phyloP scores from a whole-genome alignment of 768 basidiomycete species.

The Pulveroboletus sp. region DNA sequence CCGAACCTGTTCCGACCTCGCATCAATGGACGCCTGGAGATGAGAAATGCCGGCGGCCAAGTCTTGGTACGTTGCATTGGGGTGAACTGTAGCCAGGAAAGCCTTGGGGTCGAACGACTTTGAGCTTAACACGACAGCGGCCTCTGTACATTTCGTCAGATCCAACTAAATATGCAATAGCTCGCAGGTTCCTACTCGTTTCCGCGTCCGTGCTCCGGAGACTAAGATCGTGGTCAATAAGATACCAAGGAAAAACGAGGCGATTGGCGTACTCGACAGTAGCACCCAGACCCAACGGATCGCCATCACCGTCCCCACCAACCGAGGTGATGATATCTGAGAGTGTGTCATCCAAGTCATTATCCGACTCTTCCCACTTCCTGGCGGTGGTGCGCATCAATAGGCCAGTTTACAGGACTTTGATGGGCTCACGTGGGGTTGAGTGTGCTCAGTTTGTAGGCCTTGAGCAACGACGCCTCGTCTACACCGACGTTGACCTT shows the following conservation, averaged over 20 bases:
- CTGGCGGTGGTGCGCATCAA: constrained; percentile 34
- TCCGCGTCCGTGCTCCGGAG: constrained; percentile 69
- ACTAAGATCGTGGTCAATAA: constrained; percentile 31
- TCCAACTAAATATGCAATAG: background rate
- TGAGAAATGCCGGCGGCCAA: constrained; percentile 72
- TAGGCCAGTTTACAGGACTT: background rate
- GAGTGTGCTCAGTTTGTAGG: constrained; percentile 78
- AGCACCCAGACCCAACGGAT: constrained; percentile 75
- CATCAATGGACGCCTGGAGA: constrained; percentile 76
- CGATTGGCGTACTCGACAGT: constrained; percentile 47
- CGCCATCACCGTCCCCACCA: constrained; percentile 58
- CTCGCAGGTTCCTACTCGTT: constrained; percentile 47
- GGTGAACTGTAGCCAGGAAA: constrained; percentile 87
- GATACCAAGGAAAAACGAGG: background rate
- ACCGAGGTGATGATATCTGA: constrained; percentile 62
- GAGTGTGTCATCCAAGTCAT: constrained; percentile 74
- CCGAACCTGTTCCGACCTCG: constrained; percentile 89
- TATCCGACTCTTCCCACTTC: constrained; percentile 87
- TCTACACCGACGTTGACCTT: constrained; percentile 68
- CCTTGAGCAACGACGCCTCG: constrained; percentile 78
- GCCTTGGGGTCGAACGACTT: constrained; percentile 96
- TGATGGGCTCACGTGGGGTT: constrained; percentile 59
- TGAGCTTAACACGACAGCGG: constrained; percentile 78
- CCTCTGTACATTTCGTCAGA: constrained; percentile 43
- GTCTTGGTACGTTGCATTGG: constrained; percentile 92